Percentiles rank a stretch among this genome's conserved stretches.
These are phyloP conservation scores for Phycomyces nitens DNA, from an alignment of 192 early-diverging fungal genomes.

Conservation along the genomic window DNA sequence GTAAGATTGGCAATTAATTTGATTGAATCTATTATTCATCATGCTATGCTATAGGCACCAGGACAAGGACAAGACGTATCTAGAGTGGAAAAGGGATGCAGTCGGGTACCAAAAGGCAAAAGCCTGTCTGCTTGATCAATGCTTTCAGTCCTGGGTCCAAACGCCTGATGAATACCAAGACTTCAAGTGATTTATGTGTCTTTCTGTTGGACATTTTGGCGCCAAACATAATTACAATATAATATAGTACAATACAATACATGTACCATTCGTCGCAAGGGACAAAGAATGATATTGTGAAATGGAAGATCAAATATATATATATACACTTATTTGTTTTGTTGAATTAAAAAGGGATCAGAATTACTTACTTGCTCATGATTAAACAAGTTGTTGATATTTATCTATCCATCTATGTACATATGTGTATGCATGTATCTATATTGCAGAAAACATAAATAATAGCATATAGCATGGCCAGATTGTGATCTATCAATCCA, in stretches of 20 bases:
- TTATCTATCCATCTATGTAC: background rate
- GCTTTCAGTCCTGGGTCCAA: slow-evolving; percentile 29
- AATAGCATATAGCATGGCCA: no score
- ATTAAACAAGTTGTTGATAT: background rate
- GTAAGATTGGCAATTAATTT: background rate
- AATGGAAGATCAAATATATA: background rate
- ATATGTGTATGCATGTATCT: background rate
- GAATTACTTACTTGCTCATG: background rate
- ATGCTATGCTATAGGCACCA: background rate
- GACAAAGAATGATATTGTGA: background rate
- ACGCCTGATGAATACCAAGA: slow-evolving; percentile 22
- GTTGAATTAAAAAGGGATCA: background rate
- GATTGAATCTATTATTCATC: background rate
- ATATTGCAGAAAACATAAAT: no score
- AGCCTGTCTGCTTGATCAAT: slow-evolving; percentile 16
- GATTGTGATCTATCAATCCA: no score
- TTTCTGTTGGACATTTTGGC: background rate
- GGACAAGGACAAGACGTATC: slow-evolving; percentile 1
- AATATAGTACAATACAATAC: no score
- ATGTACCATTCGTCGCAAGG: no score
- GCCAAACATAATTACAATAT: background rate
- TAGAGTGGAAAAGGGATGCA: slow-evolving; percentile 14
- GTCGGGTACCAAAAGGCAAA: slow-evolving; percentile 19
- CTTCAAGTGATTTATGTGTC: background rate
- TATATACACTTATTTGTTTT: no score